phyloP scores from a whole-genome alignment of 2,329 filamentous ascomycete genomes.

The Xylaria sp. region DNA sequence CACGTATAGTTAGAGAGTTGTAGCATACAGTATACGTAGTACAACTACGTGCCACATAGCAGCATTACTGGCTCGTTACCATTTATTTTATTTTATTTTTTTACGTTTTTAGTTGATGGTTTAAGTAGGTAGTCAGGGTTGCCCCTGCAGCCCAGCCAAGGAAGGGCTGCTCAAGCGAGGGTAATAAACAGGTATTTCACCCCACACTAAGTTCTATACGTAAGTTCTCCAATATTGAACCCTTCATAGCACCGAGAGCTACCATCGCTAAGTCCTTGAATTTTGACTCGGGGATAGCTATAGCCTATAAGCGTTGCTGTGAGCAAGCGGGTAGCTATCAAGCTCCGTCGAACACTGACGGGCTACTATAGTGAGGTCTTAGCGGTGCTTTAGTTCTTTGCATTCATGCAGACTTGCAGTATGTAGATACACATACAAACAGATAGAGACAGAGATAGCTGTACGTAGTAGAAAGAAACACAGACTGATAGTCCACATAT shows the following conservation, averaged over 20 bases:
- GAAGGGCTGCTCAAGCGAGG: not conserved
- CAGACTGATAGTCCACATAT: not conserved
- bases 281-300: not conserved
- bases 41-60: not conserved
- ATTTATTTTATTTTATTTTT: not conserved
- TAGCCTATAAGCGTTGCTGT: not conserved
- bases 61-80: not conserved
- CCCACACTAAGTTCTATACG: no score
- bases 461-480: not conserved
- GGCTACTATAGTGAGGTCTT: not conserved
- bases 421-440: not conserved
- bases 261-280: not conserved
- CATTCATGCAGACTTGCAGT: not conserved
- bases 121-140: conserved; percentile 7
- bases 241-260: not conserved
- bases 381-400: not conserved
- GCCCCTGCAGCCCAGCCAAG: not conserved
- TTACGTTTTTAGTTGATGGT: not conserved
- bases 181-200: conserved; percentile 1
- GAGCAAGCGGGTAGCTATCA: not conserved
- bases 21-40: no score
- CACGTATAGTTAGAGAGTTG: no score
- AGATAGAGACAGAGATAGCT: not conserved
- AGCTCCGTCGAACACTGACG: not conserved
- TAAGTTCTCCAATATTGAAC: not conserved